Percentiles rank a stretch among this genome's conserved stretches.
phyloP scores from a whole-genome alignment of 2,329 filamentous ascomycete genomes.

The Microthyrium microscopicum region DNA sequence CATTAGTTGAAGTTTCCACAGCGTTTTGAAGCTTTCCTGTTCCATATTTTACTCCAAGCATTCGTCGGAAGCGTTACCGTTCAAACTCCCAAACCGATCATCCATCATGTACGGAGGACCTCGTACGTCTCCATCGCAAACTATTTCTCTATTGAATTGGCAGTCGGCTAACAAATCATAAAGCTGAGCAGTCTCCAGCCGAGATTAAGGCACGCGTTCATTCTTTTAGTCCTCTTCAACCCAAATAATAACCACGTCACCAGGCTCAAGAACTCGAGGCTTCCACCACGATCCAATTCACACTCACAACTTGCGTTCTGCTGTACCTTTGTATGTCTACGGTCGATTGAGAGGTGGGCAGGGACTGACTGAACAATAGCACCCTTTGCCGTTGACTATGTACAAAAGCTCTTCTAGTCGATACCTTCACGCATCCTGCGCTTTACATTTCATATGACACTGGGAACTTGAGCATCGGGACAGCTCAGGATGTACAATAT shows the following conservation, averaged over 20 bases:
- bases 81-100: no score
- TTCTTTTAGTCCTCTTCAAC: not conserved
- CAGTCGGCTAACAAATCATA: not conserved
- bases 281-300: slow-evolving; percentile 6
- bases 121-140: not conserved
- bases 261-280: slow-evolving; percentile 7
- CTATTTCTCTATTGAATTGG: not conserved
- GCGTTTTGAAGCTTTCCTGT: not conserved
- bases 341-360: not conserved
- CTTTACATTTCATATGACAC: no score
- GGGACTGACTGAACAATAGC: slow-evolving; percentile 4
- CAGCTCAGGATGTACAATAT: no score
- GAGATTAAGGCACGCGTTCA: slow-evolving; percentile 5
- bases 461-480: no score
- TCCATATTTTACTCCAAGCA: not conserved
- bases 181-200: slow-evolving; percentile 4
- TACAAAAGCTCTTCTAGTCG: slow-evolving; percentile 7
- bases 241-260: not conserved
- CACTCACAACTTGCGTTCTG: slow-evolving; percentile 7
- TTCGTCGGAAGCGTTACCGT: no score
- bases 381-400: slow-evolving; percentile 8
- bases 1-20: not conserved
- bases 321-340: slow-evolving; percentile 8
- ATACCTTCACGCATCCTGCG: no score
- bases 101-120: no score